Base-by-base conservation (phyloP, 768 basidiomycete species). In the Mycena galericulata region DNA sequence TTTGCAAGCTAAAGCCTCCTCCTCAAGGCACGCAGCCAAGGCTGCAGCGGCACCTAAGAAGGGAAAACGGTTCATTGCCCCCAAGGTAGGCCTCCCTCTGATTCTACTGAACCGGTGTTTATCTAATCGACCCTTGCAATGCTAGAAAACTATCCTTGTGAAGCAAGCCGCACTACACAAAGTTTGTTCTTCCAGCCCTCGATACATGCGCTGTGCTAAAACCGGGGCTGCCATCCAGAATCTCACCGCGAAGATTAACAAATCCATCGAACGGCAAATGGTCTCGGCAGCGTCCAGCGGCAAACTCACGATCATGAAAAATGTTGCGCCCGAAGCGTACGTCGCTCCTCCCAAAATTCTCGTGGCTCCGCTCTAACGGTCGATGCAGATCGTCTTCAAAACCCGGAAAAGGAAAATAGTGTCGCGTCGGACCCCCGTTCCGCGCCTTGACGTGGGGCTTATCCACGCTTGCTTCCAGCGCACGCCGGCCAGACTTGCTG, bases 281-380 rank as follows among this genome's bases (percentile, higher is more conserved):
- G 93, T 95, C 15, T 83, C 89, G 54, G 95, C 95, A 9, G 96
- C 96, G 4, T 95, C 94, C 6, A 84, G 90, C 46, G 96, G 96
- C 41, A 95, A 94, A 78, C 84, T 98, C 68, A 94, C 94, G 30
- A 96, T 98, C 77, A 95, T 98, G 95, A 94, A 93, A 81, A 88
- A 90, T 68, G 79, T 81, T 17, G 83, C 79, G 22, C 76, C 83
- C 41, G 85, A 88, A 70, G 75, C 72, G 85, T 87, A 70, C 69
- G 82, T 54, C 10, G 15, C 26, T 18, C 41, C 12, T 22, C 46
- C 3, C 29, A 38, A 10, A 4, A 11, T 50, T 12, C 26, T 9
- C n/a, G n/a, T n/a, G n/a, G 34, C 14, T 36, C 34, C 14, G 34
- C 45, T 49, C 40, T 50, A 20, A 55, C n/a, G 24, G 26, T 46